These are phyloP conservation scores for Leersia perrieri DNA, from an alignment of 176 grass and related monocot species.

Conservation along the genomic window DNA sequence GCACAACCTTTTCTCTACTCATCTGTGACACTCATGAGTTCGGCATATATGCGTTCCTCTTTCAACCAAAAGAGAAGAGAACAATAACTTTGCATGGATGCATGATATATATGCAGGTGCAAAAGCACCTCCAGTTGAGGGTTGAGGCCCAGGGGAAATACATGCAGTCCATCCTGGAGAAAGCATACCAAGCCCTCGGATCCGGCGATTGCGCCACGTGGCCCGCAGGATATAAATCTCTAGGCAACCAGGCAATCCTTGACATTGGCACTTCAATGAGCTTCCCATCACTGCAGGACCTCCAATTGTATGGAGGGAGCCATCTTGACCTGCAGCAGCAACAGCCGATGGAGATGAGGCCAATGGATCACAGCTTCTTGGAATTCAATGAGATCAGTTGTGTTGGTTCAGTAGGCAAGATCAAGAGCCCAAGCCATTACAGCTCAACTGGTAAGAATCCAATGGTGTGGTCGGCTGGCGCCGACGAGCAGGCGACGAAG, in stretches of 20 bases:
- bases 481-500: constrained; percentile 43
- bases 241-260: constrained; percentile 45
- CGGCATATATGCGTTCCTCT: constrained; percentile 32
- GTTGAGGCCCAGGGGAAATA: constrained; percentile 95
- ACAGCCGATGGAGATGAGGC: constrained; percentile 63
- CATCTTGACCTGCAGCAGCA: constrained; percentile 70
- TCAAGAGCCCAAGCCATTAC: constrained; percentile 50
- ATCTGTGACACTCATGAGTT: constrained; percentile 15
- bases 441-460: constrained; percentile 59
- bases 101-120: constrained; percentile 58
- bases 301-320: constrained; percentile 58
- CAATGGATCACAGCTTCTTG: constrained; percentile 60
- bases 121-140: constrained; percentile 94
- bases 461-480: constrained; percentile 47
- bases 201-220: constrained; percentile 40
- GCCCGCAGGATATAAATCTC: constrained; percentile 45
- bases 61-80: constrained; percentile 9
- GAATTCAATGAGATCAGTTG: constrained; percentile 36
- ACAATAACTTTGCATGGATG: constrained; percentile 23
- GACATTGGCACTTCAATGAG: constrained; percentile 53
- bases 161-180: constrained; percentile 95
- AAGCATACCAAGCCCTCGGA: constrained; percentile 66
- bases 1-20: background rate
- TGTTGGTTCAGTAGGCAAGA: constrained; percentile 33
- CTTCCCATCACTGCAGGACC: constrained; percentile 72